phyloP scores from a whole-genome alignment of 352 stramenopile species.

The Phytopythium aichiense region DNA sequence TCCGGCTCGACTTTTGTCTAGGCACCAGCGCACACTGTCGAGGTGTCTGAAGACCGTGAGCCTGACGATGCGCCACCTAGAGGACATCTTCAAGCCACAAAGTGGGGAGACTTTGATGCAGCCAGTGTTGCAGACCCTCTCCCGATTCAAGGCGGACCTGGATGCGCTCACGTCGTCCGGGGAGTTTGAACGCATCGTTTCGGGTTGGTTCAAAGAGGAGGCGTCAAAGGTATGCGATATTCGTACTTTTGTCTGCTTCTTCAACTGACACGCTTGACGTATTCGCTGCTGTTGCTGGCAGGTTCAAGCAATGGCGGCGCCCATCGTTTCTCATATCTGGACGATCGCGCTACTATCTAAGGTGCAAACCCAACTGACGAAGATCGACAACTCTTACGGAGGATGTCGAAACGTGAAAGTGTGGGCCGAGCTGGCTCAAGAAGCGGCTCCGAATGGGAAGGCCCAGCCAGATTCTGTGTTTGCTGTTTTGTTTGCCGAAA shows the following conservation, averaged over 20 bases:
- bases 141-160: constrained; percentile 23
- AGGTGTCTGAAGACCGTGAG: constrained; percentile 58
- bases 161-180: constrained; percentile 28
- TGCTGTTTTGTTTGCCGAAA: constrained; percentile 50
- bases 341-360: constrained; percentile 53
- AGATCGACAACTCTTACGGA: constrained; percentile 23
- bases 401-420: constrained; percentile 30
- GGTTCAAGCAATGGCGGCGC: constrained; percentile 33
- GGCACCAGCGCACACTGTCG: constrained; percentile 34
- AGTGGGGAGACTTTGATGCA: constrained; percentile 16
- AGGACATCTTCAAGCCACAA: constrained; percentile 51
- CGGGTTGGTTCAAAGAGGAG: constrained; percentile 32
- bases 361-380: neutral
- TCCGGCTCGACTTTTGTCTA: constrained; percentile 8
- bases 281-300: constrained; percentile 13
- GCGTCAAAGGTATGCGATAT: constrained; percentile 26
- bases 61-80: constrained; percentile 45
- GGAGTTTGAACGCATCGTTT: constrained; percentile 21
- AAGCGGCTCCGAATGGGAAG: neutral
- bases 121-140: constrained; percentile 19
- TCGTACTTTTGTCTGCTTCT: no score
- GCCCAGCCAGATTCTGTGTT: constrained; percentile 39
- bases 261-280: neutral
- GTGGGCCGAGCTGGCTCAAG: constrained; percentile 25
- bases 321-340: constrained; percentile 50